Base-by-base conservation (phyloP, 805 yeast species). In the Zygoascus tannicola region DNA sequence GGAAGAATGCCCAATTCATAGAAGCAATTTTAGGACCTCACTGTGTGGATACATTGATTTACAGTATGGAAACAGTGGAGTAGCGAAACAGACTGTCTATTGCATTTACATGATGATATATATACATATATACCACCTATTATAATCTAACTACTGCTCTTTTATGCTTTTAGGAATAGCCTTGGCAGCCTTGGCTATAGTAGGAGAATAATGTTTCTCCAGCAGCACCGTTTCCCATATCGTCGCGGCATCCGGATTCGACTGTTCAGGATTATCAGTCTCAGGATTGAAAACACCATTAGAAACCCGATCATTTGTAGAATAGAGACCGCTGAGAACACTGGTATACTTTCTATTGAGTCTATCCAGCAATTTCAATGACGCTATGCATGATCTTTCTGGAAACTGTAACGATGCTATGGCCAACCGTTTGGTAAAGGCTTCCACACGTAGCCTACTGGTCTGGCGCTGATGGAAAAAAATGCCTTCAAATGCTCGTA, bases 221-320 rank as follows among this genome's bases (percentile, higher is more conserved):
- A 92, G 66, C 34, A 90, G 63, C 4, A 80, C 80, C 42, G 79
- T 76, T 57, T 92, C 98, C 95, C 95, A 92, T 30, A 90, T 64
- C 0, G 87, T 81, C 1, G 97, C 94, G 15, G 90, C 92, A 35
- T 81, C 90, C 1, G 94, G 75, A 56, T 92, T 88, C 52, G 84
- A 69, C 58, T 90, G 76, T 51, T 81, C 85, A 8, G 85, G 76
- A 38, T 75, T 79, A 43, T 74, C 75, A 10, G 73, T 73, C 40
- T 78, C 86, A 52, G 80, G 69, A 22, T 77, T 75, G 57, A 81
- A 82, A 12, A 71, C 69, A 39, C 96, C 97, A 46, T 90, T 87
- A 33, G 78, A 78, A 34, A 92, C 75, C 51, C 92, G 73, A 58
- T 92, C 98, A 39, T 87, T 95, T 1, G 96, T 85, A 19, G 85